Evolutionary conservation across 306 rosid genomes (phyloP).

Genomic region (Sphenostylis stenocarpa): DNA sequence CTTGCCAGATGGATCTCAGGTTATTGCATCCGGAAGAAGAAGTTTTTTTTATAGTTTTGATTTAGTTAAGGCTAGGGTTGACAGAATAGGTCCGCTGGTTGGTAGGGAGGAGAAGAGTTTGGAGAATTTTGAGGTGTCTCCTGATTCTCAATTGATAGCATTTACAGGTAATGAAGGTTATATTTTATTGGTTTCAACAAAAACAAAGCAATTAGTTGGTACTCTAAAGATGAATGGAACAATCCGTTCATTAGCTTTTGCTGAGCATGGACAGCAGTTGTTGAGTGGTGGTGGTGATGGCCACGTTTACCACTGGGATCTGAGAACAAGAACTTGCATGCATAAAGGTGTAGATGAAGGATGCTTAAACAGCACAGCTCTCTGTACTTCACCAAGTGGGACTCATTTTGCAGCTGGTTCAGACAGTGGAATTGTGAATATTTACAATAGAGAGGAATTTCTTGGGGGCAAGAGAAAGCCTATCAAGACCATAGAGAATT

Average conservation of each 20-base stretch:
- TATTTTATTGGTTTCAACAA: conserved; percentile 81
- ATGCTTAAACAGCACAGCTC: conserved; percentile 31
- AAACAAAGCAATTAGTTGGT: conserved; percentile 78
- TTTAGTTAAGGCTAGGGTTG: conserved; percentile 74
- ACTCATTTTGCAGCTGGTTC: conserved; percentile 43
- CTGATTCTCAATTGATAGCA: conserved; percentile 82
- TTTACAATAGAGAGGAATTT: conserved; percentile 41
- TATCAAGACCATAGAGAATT: conserved; percentile 31
- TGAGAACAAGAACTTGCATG: conserved; percentile 76
- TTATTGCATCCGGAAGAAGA: conserved; percentile 77
- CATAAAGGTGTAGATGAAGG: conserved; percentile 53
- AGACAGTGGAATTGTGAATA: conserved; percentile 36
- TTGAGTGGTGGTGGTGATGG: conserved; percentile 89
- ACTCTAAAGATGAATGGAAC: conserved; percentile 95
- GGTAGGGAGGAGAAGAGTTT: conserved; percentile 96
- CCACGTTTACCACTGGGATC: conserved; percentile 92
- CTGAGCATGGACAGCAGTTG: conserved; percentile 71
- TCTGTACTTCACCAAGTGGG: conserved; percentile 32
- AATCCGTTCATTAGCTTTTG: conserved; percentile 73
- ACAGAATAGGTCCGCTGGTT: conserved; percentile 83
- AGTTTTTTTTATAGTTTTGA: conserved; percentile 81
- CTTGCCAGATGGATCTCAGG: conserved; percentile 90
- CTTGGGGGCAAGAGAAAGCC: conserved; percentile 43
- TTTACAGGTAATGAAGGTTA: conserved; percentile 92
- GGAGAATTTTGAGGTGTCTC: conserved; percentile 83